These are phyloP conservation scores for Kodamaea sagamina DNA, from an alignment of 805 yeast genomes.

Conservation along the genomic window DNA sequence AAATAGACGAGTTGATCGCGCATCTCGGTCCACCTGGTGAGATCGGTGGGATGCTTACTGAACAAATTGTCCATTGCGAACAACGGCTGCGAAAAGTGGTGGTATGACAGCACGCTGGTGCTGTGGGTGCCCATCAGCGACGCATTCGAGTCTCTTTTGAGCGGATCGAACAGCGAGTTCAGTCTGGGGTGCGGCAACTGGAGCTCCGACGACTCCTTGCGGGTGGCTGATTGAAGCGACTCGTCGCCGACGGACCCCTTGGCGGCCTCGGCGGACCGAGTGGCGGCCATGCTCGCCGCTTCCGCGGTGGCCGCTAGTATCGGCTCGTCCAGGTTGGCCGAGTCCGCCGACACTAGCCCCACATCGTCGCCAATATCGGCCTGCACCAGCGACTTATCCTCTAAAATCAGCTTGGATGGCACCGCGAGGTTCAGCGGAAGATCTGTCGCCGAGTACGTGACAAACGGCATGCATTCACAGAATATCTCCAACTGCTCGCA, in stretches of 20 bases:
- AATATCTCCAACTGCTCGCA: slow-evolving; percentile 61
- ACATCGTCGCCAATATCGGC: not conserved
- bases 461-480: slow-evolving; percentile 59
- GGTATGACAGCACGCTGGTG: slow-evolving; percentile 34
- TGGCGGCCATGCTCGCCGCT: not conserved
- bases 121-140: slow-evolving; percentile 31
- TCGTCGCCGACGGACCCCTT: not conserved
- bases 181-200: slow-evolving; percentile 10
- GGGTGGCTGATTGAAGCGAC: not conserved
- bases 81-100: slow-evolving; percentile 44
- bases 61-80: slow-evolving; percentile 47
- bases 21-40: slow-evolving; percentile 60
- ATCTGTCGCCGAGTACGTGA: slow-evolving; percentile 26
- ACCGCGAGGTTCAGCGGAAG: slow-evolving; percentile 25
- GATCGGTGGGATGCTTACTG: slow-evolving; percentile 60
- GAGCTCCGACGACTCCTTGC: not conserved
- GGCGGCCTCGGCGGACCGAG: not conserved
- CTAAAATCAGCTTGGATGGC: slow-evolving; percentile 27
- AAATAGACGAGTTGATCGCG: slow-evolving; percentile 49
- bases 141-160: slow-evolving; percentile 42
- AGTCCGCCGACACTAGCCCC: not conserved
- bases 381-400: slow-evolving; percentile 1
- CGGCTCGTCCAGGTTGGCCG: not conserved
- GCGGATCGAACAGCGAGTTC: slow-evolving; percentile 26
- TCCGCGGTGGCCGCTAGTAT: slow-evolving; percentile 1